phyloP scores from a whole-genome alignment of 2,329 filamentous ascomycete species.

The Penicillium sp. region DNA sequence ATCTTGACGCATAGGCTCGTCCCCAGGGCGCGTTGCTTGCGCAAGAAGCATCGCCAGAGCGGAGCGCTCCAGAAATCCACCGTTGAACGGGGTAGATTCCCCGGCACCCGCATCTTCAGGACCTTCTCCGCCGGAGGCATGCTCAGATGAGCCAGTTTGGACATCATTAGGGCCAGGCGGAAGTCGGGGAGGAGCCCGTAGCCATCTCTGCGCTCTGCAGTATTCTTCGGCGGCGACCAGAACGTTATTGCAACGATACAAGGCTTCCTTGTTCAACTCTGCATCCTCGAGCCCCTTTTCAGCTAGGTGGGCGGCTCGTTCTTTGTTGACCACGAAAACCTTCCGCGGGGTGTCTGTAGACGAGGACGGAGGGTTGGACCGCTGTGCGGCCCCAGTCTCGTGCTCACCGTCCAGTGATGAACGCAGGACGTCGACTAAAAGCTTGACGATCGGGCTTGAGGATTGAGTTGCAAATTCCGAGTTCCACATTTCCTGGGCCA shows the following conservation, averaged over 20 bases:
- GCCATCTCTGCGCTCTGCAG: slow-evolving; percentile 57
- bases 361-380: slow-evolving; percentile 53
- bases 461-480: slow-evolving; percentile 77
- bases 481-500: slow-evolving; percentile 74
- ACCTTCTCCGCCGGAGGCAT: slow-evolving; percentile 26
- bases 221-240: slow-evolving; percentile 62
- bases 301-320: slow-evolving; percentile 42
- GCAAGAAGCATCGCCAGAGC: slow-evolving; percentile 34
- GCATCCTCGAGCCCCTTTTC: slow-evolving; percentile 49
- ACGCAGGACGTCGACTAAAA: slow-evolving; percentile 76
- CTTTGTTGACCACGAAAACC: slow-evolving; percentile 49
- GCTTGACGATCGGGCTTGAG: slow-evolving; percentile 67
- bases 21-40: slow-evolving; percentile 25
- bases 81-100: slow-evolving; percentile 25
- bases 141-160: slow-evolving; percentile 27
- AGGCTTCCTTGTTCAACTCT: slow-evolving; percentile 66
- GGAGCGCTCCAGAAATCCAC: slow-evolving; percentile 26
- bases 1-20: slow-evolving; percentile 20
- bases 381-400: slow-evolving; percentile 61
- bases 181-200: slow-evolving; percentile 56
- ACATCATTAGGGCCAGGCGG: slow-evolving; percentile 60
- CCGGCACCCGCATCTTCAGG: slow-evolving; percentile 25
- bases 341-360: slow-evolving; percentile 45
- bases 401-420: slow-evolving; percentile 69
- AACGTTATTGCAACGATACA: slow-evolving; percentile 74